phyloP scores from a whole-genome alignment of 345 rosid species.

The Hevea brasiliensis region DNA sequence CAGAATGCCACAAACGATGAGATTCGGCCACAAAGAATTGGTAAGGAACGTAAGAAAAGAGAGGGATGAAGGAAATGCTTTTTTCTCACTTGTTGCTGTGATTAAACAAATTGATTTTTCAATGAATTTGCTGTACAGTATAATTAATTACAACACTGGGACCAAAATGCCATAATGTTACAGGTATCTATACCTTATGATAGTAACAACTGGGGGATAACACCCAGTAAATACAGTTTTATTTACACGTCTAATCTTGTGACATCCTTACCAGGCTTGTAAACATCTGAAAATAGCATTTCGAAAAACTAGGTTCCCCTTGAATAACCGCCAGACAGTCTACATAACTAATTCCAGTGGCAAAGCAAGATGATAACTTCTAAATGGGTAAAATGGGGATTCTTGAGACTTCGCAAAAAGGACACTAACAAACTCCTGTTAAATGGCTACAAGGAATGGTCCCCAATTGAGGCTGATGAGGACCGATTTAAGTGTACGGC shows the following conservation, averaged over 20 bases:
- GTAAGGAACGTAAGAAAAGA: background rate
- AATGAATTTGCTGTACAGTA: constrained; percentile 41
- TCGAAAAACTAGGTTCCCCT: constrained; percentile 11
- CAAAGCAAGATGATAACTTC: constrained; percentile 2
- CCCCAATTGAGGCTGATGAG: constrained; percentile 53
- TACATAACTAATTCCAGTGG: constrained; percentile 15
- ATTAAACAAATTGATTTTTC: constrained; percentile 21
- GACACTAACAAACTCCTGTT: background rate
- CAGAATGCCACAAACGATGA: background rate
- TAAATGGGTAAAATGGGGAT: background rate
- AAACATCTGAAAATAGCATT: constrained; percentile 13
- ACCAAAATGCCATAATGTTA: constrained; percentile 26
- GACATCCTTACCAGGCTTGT: constrained; percentile 21
- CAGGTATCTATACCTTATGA: constrained; percentile 28
- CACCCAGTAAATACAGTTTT: constrained; percentile 22
- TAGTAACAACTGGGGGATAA: constrained; percentile 17
- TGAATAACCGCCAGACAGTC: background rate
- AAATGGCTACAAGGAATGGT: constrained; percentile 31
- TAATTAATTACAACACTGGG: constrained; percentile 18
- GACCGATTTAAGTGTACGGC: constrained; percentile 40
- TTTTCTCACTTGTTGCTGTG: constrained; percentile 7
- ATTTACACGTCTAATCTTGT: constrained; percentile 36
- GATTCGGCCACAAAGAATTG: background rate
- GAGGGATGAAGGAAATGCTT: background rate
- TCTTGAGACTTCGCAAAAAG: constrained; percentile 2